Evolutionary conservation across 31 red algal species (phyloP).

Genomic region (Odonthalia washingtoniensis): DNA sequence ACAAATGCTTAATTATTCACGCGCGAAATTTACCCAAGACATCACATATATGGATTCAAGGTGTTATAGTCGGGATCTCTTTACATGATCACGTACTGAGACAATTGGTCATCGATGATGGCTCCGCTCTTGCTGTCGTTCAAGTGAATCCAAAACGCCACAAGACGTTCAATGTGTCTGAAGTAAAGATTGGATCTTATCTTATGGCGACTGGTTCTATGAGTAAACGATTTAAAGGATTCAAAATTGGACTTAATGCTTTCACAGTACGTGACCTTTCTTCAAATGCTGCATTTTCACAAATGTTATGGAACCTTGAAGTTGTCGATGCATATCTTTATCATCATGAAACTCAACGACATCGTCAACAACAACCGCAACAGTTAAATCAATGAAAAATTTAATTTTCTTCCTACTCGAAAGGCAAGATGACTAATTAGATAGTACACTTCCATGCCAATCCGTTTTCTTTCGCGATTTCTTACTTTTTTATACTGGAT

Average conservation of each 20-base stretch:
- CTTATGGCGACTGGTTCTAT: conserved; percentile 43
- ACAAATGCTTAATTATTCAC: conserved; percentile 34
- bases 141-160: conserved; percentile 28
- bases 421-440: neutral
- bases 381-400: neutral
- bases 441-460: no score
- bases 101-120: conserved; percentile 57
- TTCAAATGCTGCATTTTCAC: conserved; percentile 7
- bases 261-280: conserved; percentile 48
- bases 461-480: no score
- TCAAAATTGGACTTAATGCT: conserved; percentile 43
- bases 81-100: no score
- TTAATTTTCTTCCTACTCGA: neutral
- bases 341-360: neutral
- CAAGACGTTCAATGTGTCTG: neutral
- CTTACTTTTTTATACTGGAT: no score
- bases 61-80: conserved; percentile 32
- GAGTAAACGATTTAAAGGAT: neutral
- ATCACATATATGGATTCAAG: conserved; percentile 60
- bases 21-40: conserved; percentile 33
- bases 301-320: conserved; percentile 62
- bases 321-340: conserved; percentile 58
- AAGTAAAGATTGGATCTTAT: conserved; percentile 32
- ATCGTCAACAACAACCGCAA: neutral
- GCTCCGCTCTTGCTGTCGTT: conserved; percentile 55